phyloP scores from a whole-genome alignment of 176 grass and related monocot genomes.

The Aegilops bicornis region DNA sequence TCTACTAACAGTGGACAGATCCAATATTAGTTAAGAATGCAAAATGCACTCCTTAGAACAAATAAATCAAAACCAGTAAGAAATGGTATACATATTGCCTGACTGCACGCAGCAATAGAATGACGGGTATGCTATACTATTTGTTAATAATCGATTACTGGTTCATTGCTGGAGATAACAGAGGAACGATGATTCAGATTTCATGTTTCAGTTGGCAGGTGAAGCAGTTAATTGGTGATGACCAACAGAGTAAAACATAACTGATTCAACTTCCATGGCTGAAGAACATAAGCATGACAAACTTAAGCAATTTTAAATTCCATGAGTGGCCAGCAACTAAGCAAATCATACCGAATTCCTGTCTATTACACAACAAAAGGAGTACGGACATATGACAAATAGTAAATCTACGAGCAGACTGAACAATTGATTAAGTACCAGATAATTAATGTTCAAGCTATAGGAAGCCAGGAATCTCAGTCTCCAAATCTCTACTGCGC shows the following conservation, averaged over 20 bases:
- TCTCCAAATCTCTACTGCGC: neutral
- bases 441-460: neutral
- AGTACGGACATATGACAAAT: neutral
- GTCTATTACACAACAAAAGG: neutral
- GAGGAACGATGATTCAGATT: neutral
- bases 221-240: neutral
- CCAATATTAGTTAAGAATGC: neutral
- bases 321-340: neutral
- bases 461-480: neutral
- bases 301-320: neutral
- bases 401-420: neutral
- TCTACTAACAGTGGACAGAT: neutral
- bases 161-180: neutral
- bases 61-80: neutral
- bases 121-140: neutral
- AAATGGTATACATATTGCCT: neutral
- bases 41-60: neutral
- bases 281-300: neutral
- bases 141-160: neutral
- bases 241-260: neutral
- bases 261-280: neutral
- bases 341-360: neutral
- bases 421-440: neutral
- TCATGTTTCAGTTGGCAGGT: neutral
- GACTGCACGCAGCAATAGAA: neutral